These are phyloP conservation scores for Seiridium cupressi DNA, from an alignment of 2,329 filamentous ascomycete species.

Conservation along the genomic window DNA sequence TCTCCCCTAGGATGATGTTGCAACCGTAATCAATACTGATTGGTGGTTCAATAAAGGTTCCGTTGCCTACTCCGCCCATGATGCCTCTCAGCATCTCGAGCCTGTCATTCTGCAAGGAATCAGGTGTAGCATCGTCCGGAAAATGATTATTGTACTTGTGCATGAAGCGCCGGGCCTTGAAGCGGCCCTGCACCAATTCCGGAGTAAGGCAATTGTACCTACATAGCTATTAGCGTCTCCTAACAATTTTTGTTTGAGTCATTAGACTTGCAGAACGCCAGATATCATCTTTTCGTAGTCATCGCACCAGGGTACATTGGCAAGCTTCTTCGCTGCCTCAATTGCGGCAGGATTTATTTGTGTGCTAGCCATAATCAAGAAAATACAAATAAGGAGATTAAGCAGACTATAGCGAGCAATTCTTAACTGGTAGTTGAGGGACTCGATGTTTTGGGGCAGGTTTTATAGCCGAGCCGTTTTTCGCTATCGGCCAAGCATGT, in stretches of 20 bases:
- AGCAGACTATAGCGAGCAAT: no score
- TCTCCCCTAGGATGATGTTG: conserved; percentile 59
- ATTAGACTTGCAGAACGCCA: conserved; percentile 50
- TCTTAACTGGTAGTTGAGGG: no score
- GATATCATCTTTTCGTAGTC: conserved; percentile 66
- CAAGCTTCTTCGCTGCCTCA: conserved; percentile 43
- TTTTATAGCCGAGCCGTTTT: no score
- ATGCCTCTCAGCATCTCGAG: conserved; percentile 47
- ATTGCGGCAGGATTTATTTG: conserved; percentile 41
- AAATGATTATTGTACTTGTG: conserved; percentile 56
- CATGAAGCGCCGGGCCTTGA: conserved; percentile 52
- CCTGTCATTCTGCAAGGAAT: conserved; percentile 38
- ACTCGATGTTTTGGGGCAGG: no score
- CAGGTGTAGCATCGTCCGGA: conserved; percentile 43
- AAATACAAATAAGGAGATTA: background rate
- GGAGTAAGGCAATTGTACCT: conserved; percentile 51
- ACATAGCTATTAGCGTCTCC: background rate
- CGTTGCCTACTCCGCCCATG: conserved; percentile 48
- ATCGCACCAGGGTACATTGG: conserved; percentile 55
- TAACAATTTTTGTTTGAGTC: background rate
- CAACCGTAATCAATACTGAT: conserved; percentile 64
- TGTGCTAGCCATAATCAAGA: conserved; percentile 30
- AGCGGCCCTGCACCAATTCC: conserved; percentile 48
- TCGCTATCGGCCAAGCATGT: no score
- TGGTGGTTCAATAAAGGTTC: conserved; percentile 58